Percentiles rank a stretch among this genome's conserved stretches.
These are phyloP conservation scores for Claviceps sp. DNA, from an alignment of 2,329 filamentous ascomycete species.

Conservation along the genomic window DNA sequence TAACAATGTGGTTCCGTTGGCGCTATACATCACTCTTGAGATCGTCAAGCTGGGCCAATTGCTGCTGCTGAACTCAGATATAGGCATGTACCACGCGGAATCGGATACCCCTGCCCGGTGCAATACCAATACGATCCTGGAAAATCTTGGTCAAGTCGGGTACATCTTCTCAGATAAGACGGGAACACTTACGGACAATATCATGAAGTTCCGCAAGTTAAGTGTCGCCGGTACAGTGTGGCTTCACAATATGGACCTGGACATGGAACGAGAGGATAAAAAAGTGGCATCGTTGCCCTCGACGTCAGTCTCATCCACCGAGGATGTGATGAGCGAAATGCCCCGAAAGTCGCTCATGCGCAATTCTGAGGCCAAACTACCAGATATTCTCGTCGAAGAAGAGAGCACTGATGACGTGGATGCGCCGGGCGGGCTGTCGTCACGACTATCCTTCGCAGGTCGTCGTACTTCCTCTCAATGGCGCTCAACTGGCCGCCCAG, in stretches of 20 bases:
- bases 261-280: slow-evolving; percentile 15
- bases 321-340: slow-evolving; percentile 2
- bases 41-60: slow-evolving; percentile 71
- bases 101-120: slow-evolving; percentile 78
- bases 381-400: slow-evolving; percentile 18
- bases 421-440: slow-evolving; percentile 14
- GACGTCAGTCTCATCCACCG: not conserved
- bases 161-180: slow-evolving; percentile 94
- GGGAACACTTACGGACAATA: slow-evolving; percentile 83
- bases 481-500: slow-evolving; percentile 34
- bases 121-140: slow-evolving; percentile 88
- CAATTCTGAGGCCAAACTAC: slow-evolving; percentile 15
- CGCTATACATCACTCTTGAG: slow-evolving; percentile 82
- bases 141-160: slow-evolving; percentile 80
- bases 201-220: slow-evolving; percentile 90
- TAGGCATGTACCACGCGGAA: slow-evolving; percentile 81
- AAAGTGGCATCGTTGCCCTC: not conserved
- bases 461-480: slow-evolving; percentile 36
- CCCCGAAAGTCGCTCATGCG: slow-evolving; percentile 14
- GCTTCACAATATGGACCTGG: slow-evolving; percentile 66
- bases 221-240: slow-evolving; percentile 82
- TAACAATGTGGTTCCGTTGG: slow-evolving; percentile 87
- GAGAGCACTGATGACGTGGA: slow-evolving; percentile 10
- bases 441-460: slow-evolving; percentile 20
- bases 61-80: slow-evolving; percentile 63